phyloP scores from a whole-genome alignment of 164 flowering plant species.

The Annona squamosa region DNA sequence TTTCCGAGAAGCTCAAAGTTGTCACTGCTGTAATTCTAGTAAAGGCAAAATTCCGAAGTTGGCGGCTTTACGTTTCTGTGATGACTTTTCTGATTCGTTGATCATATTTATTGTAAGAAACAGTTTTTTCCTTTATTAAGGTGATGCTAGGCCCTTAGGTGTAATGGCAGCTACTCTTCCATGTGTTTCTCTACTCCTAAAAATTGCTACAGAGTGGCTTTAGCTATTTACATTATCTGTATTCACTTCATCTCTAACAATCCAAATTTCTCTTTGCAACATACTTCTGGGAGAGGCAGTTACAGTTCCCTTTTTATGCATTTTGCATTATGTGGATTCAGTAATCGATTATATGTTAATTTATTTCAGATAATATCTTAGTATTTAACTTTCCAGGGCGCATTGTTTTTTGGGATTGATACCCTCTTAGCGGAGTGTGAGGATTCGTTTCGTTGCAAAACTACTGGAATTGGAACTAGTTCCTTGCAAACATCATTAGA shows the following conservation, averaged over 20 bases:
- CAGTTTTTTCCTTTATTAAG: background rate
- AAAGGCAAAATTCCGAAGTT: background rate
- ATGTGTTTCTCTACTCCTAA: background rate
- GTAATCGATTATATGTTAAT: too few species aligned
- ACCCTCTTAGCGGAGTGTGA: slow-evolving; percentile 6
- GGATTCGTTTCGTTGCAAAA: slow-evolving; percentile 2
- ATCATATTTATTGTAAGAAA: background rate
- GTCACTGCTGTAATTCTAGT: too few species aligned
- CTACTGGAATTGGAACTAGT: background rate
- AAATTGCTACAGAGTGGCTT: background rate
- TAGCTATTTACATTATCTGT: background rate
- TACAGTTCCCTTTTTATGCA: background rate
- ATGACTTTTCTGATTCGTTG: background rate
- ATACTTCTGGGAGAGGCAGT: background rate
- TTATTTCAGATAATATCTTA: too few species aligned
- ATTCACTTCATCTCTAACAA: background rate
- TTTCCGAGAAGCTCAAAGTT: background rate
- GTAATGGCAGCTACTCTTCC: background rate
- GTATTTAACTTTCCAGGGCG: background rate
- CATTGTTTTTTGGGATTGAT: slow-evolving; percentile 8
- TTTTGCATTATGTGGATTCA: background rate
- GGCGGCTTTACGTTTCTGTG: background rate
- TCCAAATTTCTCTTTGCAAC: background rate
- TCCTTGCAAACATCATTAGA: slow-evolving; percentile 2
- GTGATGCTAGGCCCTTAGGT: background rate